These are phyloP conservation scores for Ustulina deusta DNA, from an alignment of 2,329 filamentous ascomycete genomes.

Conservation along the genomic window DNA sequence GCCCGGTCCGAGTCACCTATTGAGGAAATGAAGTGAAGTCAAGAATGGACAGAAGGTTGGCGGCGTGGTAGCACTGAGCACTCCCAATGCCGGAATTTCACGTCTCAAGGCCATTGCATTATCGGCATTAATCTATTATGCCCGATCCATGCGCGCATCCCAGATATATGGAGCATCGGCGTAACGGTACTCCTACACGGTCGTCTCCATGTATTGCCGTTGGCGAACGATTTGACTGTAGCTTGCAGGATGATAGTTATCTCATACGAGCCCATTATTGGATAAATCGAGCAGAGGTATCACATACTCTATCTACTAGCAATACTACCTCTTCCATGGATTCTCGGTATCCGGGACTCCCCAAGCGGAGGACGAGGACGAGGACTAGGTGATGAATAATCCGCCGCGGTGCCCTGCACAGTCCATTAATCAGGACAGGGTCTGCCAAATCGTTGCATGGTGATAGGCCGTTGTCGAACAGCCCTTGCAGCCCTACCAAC, in stretches of 20 bases:
- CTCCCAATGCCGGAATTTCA: neutral
- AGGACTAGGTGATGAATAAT: neutral
- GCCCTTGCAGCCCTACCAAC: constrained; percentile 25
- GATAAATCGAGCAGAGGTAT: neutral
- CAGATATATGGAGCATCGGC: neutral
- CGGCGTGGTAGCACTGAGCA: neutral
- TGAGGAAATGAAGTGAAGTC: constrained; percentile 1
- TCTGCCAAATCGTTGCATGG: neutral
- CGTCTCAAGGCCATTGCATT: constrained; percentile 18
- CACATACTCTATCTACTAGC: neutral
- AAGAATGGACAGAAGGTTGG: neutral
- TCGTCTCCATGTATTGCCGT: neutral
- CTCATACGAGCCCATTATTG: neutral
- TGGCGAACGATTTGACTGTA: neutral
- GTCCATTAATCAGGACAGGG: constrained; percentile 1
- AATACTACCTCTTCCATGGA: neutral
- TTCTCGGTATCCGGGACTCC: no score
- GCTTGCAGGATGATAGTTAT: neutral
- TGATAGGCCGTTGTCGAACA: constrained; percentile 18
- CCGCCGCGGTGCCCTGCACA: neutral
- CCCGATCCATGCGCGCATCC: constrained; percentile 19
- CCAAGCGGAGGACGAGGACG: no score
- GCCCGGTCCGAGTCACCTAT: neutral
- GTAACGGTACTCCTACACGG: neutral
- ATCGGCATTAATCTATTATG: constrained; percentile 20